These are phyloP conservation scores for Brasenia schreberi DNA, from an alignment of 164 flowering plant species.

Conservation along the genomic window DNA sequence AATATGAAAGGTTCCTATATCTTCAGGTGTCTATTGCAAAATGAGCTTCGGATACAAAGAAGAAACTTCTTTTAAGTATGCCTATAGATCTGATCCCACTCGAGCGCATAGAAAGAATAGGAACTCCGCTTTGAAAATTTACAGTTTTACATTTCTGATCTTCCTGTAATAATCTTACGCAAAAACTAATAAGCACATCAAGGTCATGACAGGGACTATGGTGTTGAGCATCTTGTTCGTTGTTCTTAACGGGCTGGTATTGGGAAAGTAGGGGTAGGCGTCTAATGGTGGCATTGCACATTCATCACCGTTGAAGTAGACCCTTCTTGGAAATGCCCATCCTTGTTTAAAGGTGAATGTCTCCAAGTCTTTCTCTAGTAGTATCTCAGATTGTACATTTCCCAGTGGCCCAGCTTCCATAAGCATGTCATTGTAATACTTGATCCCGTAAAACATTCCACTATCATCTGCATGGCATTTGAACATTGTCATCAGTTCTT, in stretches of 20 bases:
- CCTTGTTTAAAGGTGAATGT: constrained; percentile 64
- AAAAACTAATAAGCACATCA: background rate
- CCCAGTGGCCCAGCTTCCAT: constrained; percentile 74
- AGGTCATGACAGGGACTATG: background rate
- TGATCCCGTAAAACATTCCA: constrained; percentile 80
- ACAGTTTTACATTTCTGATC: background rate
- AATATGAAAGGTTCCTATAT: no score
- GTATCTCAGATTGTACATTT: constrained; percentile 73
- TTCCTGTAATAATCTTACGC: background rate
- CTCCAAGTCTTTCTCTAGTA: constrained; percentile 44
- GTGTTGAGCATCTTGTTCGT: background rate
- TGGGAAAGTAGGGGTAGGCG: constrained; percentile 61
- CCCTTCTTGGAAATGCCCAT: constrained; percentile 76
- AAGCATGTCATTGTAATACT: constrained; percentile 64
- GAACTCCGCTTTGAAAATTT: no score
- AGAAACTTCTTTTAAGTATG: no score
- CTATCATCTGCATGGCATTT: constrained; percentile 58
- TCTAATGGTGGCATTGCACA: constrained; percentile 78
- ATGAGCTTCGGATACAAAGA: no score
- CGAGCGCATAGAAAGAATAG: no score
- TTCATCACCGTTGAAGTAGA: constrained; percentile 82
- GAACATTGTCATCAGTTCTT: background rate
- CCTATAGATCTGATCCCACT: no score
- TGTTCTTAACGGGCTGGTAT: constrained; percentile 21
- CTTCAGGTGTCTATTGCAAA: no score